phyloP scores from a whole-genome alignment of 1,284 basidiomycete species.

The Fomes fomentarius region DNA sequence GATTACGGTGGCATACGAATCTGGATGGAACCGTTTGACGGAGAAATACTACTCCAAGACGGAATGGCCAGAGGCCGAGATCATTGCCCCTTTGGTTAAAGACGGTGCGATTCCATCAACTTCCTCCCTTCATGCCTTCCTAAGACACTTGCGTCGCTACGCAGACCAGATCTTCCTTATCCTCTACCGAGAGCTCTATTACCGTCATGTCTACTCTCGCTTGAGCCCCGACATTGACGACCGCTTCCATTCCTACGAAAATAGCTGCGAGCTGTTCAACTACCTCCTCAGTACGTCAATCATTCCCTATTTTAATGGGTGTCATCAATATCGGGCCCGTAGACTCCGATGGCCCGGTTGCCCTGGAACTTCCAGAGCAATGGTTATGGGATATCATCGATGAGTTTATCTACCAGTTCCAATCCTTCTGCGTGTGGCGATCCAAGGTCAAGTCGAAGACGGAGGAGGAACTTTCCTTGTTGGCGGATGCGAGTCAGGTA shows the following conservation, averaged over 20 bases:
- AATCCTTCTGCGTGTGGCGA: conserved; percentile 93
- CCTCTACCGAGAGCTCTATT: conserved; percentile 95
- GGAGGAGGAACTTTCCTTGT: conserved; percentile 86
- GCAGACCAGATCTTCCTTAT: conserved; percentile 93
- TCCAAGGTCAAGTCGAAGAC: conserved; percentile 85
- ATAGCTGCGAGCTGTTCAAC: conserved; percentile 98
- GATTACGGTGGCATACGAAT: conserved; percentile 92
- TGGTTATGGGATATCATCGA: conserved; percentile 99
- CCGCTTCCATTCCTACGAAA: conserved; percentile 98
- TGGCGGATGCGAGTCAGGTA: conserved; percentile 79
- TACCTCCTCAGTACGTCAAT: conserved; percentile 76
- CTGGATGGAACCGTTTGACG: conserved; percentile 95
- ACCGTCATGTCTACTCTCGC: conserved; percentile 94
- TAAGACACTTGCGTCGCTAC: not conserved
- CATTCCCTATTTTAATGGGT: not conserved
- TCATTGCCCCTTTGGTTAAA: conserved; percentile 92
- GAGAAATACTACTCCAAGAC: conserved; percentile 94
- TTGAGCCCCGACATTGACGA: conserved; percentile 96
- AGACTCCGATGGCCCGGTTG: conserved; percentile 94
- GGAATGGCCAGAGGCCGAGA: conserved; percentile 98
- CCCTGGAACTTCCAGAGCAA: conserved; percentile 92
- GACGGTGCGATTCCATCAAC: conserved; percentile 62
- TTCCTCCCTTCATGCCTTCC: not conserved
- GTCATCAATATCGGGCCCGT: not conserved
- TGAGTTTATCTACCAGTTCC: conserved; percentile 99